Percentiles rank a stretch among this genome's conserved stretches.
Evolutionary conservation across 208 protist genomes (phyloP).

Genomic region (Leishmania major): DNA sequence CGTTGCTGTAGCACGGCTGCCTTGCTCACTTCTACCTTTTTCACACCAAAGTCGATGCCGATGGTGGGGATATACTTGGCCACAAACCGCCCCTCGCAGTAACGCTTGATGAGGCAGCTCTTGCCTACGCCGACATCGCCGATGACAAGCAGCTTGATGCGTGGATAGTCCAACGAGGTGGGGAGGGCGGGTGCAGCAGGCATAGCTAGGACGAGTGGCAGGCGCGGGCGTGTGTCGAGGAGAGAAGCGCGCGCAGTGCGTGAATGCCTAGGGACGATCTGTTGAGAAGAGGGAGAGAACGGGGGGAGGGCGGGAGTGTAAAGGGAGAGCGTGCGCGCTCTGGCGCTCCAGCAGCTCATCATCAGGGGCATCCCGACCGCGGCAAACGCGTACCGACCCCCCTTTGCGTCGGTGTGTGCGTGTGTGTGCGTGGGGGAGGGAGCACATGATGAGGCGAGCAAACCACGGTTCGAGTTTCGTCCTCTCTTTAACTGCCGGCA

Average conservation of each 20-base stretch:
- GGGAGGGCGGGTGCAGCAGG: conserved; percentile 11
- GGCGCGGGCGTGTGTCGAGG: neutral
- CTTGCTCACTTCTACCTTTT: conserved; percentile 64
- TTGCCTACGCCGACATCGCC: conserved; percentile 93
- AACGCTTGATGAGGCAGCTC: conserved; percentile 96
- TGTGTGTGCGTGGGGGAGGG: too few relatives aligned
- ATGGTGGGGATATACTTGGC: conserved; percentile 97
- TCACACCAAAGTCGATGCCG: conserved; percentile 97
- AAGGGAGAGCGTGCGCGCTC: neutral
- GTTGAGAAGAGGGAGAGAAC: neutral
- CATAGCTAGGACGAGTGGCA: neutral
- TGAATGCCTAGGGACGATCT: neutral
- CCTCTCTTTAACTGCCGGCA: neutral
- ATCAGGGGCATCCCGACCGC: neutral
- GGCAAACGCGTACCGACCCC: neutral
- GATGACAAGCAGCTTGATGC: conserved; percentile 92
- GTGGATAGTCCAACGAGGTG: conserved; percentile 43
- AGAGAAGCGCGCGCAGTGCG: neutral
- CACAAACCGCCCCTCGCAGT: conserved; percentile 96
- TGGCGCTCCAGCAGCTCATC: neutral
- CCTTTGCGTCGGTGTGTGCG: neutral
- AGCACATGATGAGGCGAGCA: too few relatives aligned
- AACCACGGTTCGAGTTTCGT: too few relatives aligned
- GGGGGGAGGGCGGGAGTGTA: neutral
- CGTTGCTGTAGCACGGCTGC: conserved; percentile 14